Evolutionary conservation across 2,329 filamentous ascomycete species (phyloP).

Genomic region (Stemphylium vesicarium): DNA sequence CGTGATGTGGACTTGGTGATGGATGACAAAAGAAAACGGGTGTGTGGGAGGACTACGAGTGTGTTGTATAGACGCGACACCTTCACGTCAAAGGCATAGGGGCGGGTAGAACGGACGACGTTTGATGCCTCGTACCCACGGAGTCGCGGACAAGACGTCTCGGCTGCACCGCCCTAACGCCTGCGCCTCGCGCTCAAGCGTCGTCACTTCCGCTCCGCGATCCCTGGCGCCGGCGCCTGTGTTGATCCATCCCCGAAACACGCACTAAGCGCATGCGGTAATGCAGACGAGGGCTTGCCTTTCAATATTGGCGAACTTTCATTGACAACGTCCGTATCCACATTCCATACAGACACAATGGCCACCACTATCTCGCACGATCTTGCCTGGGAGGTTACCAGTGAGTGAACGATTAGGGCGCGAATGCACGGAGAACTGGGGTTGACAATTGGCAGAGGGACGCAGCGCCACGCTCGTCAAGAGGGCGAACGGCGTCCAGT

Average conservation of each 20-base stretch:
- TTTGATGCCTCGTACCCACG: constrained; percentile 9
- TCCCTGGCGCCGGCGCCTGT: constrained; percentile 5
- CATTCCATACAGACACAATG: constrained; percentile 49
- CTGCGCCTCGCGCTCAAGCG: constrained; percentile 18
- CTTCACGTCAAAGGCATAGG: constrained; percentile 6
- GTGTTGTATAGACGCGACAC: constrained; percentile 10
- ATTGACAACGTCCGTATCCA: constrained; percentile 34
- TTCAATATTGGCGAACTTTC: constrained; percentile 33
- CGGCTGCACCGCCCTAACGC: constrained; percentile 18
- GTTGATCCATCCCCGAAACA: constrained; percentile 30
- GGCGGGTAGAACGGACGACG: constrained; percentile 5
- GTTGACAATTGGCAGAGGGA: constrained; percentile 64
- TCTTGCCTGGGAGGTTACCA: constrained; percentile 92
- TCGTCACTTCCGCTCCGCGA: constrained; percentile 21
- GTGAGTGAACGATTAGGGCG: constrained; percentile 65
- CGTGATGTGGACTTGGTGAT: constrained; percentile 8
- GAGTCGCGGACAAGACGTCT: constrained; percentile 19
- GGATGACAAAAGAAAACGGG: constrained; percentile 19
- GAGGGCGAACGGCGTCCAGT: constrained; percentile 83
- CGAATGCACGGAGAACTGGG: constrained; percentile 9
- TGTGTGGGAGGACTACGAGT: constrained; percentile 6
- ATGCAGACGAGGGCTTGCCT: constrained; percentile 33
- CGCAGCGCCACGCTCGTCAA: constrained; percentile 93
- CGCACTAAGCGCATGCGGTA: constrained; percentile 36
- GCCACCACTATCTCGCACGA: constrained; percentile 77